Evolutionary conservation across 495 filamentous ascomycete genomes (phyloP).

Genomic region (Achaetomiella virescens): DNA sequence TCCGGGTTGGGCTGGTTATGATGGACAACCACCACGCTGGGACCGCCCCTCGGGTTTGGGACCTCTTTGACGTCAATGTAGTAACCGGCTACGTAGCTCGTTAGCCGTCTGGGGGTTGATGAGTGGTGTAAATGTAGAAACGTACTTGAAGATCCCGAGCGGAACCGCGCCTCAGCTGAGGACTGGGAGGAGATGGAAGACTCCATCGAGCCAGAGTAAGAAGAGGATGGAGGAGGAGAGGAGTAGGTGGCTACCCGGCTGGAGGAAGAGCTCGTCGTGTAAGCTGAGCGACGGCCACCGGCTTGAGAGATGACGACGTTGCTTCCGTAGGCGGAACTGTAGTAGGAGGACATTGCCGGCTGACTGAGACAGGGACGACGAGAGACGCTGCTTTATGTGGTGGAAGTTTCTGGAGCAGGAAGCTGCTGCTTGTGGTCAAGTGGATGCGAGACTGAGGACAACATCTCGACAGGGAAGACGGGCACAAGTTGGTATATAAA

Average conservation of each 20-base stretch:
- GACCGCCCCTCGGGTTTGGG: neutral
- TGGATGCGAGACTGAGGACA: neutral
- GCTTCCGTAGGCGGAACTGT: slow-evolving; percentile 4
- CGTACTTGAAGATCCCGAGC: slow-evolving; percentile 13
- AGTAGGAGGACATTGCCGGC: slow-evolving; percentile 14
- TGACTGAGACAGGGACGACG: neutral
- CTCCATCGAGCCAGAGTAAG: slow-evolving; percentile 11
- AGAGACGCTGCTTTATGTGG: neutral
- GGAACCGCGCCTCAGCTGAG: neutral
- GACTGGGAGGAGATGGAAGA: slow-evolving; percentile 8
- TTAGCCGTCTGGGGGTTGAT: neutral
- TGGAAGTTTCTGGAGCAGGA: neutral
- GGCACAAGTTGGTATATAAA: neutral
- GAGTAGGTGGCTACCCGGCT: slow-evolving; percentile 11
- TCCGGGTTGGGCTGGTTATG: slow-evolving; percentile 14
- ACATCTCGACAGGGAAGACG: neutral
- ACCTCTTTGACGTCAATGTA: slow-evolving; percentile 1
- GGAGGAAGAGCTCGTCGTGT: neutral
- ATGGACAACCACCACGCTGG: slow-evolving; percentile 11
- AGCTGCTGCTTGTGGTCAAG: neutral
- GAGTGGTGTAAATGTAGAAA: neutral
- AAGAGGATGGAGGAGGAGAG: slow-evolving; percentile 8
- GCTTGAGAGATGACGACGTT: slow-evolving; percentile 10
- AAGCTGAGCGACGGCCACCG: neutral
- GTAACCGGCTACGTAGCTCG: neutral